phyloP scores from a whole-genome alignment of 2,329 filamentous ascomycete genomes.

The Alternaria consortialis region DNA sequence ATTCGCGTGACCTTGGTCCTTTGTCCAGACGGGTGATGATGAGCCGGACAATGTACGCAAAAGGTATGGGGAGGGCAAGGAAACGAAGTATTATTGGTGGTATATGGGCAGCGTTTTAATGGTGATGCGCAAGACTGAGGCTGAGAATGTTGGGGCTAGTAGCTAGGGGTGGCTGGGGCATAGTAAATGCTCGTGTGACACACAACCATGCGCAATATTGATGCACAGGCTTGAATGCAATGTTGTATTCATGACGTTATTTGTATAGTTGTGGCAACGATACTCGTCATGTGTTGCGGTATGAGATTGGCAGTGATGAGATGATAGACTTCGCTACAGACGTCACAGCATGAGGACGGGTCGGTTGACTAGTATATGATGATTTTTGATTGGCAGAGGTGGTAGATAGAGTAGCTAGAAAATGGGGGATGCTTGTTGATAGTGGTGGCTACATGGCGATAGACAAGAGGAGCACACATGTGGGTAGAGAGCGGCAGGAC shows the following conservation, averaged over 20 bases:
- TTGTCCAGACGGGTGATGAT: neutral
- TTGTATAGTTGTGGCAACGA: neutral
- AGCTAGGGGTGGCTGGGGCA: neutral
- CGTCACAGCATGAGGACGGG: neutral
- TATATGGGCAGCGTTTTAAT: slow-evolving; percentile 1
- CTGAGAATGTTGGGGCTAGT: slow-evolving; percentile 3
- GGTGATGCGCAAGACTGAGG: slow-evolving; percentile 6
- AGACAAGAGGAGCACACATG: slow-evolving; percentile 5
- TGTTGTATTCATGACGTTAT: neutral
- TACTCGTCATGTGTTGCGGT: neutral
- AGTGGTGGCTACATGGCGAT: slow-evolving; percentile 8
- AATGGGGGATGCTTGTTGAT: slow-evolving; percentile 7
- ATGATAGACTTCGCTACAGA: too few relatives aligned
- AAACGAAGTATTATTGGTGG: neutral
- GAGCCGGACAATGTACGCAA: neutral
- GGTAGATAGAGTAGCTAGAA: slow-evolving; percentile 11
- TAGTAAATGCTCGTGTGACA: slow-evolving; percentile 1
- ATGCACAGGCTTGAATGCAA: neutral
- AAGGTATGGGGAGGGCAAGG: neutral
- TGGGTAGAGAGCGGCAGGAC: slow-evolving; percentile 18
- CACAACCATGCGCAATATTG: slow-evolving; percentile 3
- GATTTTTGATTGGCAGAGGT: slow-evolving; percentile 11
- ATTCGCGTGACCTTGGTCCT: neutral
- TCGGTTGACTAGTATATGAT: neutral
- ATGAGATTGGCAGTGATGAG: neutral